These are phyloP conservation scores for Macrophomina pseudophaseolina DNA, from an alignment of 2,329 filamentous ascomycete genomes.

Conservation along the genomic window DNA sequence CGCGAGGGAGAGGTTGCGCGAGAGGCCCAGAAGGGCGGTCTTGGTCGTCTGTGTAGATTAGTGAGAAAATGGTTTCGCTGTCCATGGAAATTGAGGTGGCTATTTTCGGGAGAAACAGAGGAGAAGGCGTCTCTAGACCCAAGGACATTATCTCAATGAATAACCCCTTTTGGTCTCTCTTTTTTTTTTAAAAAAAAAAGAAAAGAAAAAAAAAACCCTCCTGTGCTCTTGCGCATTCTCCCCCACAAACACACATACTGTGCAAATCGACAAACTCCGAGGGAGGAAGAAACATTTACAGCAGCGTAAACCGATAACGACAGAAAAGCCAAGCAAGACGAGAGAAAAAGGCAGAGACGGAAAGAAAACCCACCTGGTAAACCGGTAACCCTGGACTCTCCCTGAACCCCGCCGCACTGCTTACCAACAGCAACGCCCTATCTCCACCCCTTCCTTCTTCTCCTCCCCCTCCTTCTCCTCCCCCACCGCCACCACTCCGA, in stretches of 20 bases:
- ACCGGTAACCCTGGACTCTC: constrained; percentile 21
- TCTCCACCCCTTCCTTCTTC: not conserved
- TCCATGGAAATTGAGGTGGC: no score
- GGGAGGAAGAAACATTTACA: not conserved
- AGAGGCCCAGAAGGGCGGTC: constrained; percentile 34
- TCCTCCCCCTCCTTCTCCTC: not conserved
- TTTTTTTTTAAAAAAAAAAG: no score
- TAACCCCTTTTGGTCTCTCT: no score
- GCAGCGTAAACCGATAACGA: not conserved
- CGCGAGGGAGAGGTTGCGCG: constrained; percentile 33
- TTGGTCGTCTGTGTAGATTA: constrained; percentile 30
- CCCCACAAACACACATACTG: no score
- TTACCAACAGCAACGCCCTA: constrained; percentile 6
- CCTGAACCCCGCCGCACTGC: constrained; percentile 23
- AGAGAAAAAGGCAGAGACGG: not conserved
- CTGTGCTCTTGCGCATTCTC: no score
- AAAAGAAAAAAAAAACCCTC: no score
- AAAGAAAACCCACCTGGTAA: constrained; percentile 27
- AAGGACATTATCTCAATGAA: no score
- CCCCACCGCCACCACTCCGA: constrained; percentile 29
- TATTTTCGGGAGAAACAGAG: not conserved
- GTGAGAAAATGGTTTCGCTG: no score
- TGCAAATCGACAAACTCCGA: not conserved
- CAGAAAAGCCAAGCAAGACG: not conserved
- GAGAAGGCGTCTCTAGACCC: not conserved